These are phyloP conservation scores for Furcasterigmium sp. DNA, from an alignment of 2,329 filamentous ascomycete genomes.

Conservation along the genomic window DNA sequence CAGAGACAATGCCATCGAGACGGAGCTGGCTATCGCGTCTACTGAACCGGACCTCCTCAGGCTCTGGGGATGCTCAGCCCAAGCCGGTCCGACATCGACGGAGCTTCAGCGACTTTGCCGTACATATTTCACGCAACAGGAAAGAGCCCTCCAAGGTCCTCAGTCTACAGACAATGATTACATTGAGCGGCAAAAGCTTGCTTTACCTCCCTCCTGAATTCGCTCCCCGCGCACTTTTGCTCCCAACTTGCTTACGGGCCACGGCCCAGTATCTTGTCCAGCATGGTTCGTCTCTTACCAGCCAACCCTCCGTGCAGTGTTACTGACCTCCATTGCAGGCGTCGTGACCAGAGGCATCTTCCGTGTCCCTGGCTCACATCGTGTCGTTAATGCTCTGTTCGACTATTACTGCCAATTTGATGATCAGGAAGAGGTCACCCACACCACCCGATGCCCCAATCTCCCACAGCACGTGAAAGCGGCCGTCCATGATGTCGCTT, in stretches of 20 bases:
- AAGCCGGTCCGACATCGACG: slow-evolving; percentile 24
- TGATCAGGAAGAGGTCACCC: slow-evolving; percentile 43
- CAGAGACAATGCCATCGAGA: slow-evolving; percentile 17
- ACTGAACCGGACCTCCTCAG: slow-evolving; percentile 14
- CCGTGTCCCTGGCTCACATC: slow-evolving; percentile 54
- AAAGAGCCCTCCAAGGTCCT: slow-evolving; percentile 41
- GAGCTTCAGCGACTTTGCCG: slow-evolving; percentile 51
- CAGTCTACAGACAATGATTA: slow-evolving; percentile 53
- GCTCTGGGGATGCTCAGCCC: slow-evolving; percentile 9
- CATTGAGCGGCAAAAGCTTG: slow-evolving; percentile 57
- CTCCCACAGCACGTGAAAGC: slow-evolving; percentile 56
- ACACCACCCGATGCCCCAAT: slow-evolving; percentile 53
- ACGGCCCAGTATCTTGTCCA: slow-evolving; percentile 60
- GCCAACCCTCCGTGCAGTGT: no score
- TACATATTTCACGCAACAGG: slow-evolving; percentile 34
- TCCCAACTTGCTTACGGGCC: slow-evolving; percentile 63
- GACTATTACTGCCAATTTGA: slow-evolving; percentile 55
- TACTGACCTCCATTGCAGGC: slow-evolving; percentile 17
- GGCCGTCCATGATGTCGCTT: slow-evolving; percentile 60
- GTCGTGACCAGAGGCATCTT: slow-evolving; percentile 54
- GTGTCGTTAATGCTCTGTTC: slow-evolving; percentile 52
- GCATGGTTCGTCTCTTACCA: slow-evolving; percentile 37
- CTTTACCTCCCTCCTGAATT: slow-evolving; percentile 57
- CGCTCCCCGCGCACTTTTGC: slow-evolving; percentile 47
- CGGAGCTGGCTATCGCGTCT: slow-evolving; percentile 32